Percentiles rank a stretch among this genome's conserved stretches.
These are phyloP conservation scores for Stagonosporopsis cucurbitacearum DNA, from an alignment of 2,329 filamentous ascomycete genomes.

Conservation along the genomic window DNA sequence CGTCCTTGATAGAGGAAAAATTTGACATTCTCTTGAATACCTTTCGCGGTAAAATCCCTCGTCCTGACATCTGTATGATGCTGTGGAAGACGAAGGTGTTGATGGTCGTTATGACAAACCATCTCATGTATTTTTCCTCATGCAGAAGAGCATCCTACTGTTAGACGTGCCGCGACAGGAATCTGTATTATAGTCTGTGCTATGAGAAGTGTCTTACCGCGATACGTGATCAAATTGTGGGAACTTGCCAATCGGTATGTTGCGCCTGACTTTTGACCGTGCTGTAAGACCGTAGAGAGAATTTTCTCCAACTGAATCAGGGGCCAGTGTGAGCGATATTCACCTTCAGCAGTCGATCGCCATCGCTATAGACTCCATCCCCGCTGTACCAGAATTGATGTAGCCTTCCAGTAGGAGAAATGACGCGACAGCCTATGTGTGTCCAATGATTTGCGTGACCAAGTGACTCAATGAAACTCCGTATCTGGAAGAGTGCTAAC, in stretches of 20 bases:
- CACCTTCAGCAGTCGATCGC: not conserved
- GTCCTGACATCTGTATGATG: not conserved
- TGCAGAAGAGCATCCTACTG: not conserved
- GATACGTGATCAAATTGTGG: not conserved
- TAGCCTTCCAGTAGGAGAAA: not conserved
- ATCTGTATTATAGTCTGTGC: not conserved
- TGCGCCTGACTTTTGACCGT: not conserved
- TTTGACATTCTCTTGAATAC: not conserved
- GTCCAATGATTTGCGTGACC: not conserved
- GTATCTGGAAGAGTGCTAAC: not conserved
- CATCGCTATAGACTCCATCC: not conserved
- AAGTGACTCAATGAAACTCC: not conserved
- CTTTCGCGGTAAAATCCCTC: not conserved
- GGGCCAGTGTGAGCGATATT: not conserved
- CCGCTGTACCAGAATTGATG: not conserved
- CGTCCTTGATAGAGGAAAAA: not conserved
- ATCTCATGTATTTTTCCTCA: not conserved
- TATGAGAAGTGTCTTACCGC: not conserved
- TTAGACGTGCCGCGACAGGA: not conserved
- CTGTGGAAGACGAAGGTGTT: not conserved
- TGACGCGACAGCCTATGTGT: no score
- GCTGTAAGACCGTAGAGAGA: not conserved
- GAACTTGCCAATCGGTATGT: not conserved
- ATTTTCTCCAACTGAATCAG: constrained; percentile 1
- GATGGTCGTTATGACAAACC: not conserved